Percentiles rank a stretch among this genome's conserved stretches.
These are phyloP conservation scores for Pseudozyma sp. DNA, from an alignment of 1,284 basidiomycete genomes.

Conservation along the genomic window DNA sequence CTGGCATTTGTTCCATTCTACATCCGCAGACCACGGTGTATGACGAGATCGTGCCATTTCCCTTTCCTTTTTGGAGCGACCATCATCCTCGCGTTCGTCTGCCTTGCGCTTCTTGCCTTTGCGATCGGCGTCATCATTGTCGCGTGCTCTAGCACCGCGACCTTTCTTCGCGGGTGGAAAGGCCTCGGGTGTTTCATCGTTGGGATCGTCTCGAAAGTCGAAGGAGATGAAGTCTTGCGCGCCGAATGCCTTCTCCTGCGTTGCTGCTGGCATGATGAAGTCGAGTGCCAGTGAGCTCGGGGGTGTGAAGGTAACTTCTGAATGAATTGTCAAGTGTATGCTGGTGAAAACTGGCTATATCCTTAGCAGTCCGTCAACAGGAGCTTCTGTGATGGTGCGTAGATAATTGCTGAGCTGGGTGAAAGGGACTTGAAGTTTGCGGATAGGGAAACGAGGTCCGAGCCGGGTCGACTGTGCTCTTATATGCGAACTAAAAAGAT, in stretches of 20 bases:
- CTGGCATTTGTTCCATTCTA: conserved; percentile 81
- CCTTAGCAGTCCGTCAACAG: no score
- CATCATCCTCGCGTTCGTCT: conserved; percentile 55
- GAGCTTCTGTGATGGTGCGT: no score
- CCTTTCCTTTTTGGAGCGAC: conserved; percentile 75
- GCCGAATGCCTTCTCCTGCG: conserved; percentile 38
- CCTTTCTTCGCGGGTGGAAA: conserved; percentile 8
- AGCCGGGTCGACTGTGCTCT: neutral
- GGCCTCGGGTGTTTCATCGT: conserved; percentile 20
- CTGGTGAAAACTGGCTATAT: neutral
- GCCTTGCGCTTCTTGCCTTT: conserved; percentile 58
- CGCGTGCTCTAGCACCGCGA: conserved; percentile 14
- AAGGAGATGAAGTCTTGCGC: conserved; percentile 62
- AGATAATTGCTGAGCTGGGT: no score
- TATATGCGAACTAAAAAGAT: neutral
- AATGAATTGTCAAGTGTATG: neutral
- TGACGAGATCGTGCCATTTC: conserved; percentile 75
- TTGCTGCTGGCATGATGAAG: conserved; percentile 23
- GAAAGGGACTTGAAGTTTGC: no score
- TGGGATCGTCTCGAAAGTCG: conserved; percentile 48
- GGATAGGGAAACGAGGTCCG: neutral
- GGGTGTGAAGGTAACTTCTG: neutral
- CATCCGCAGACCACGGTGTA: conserved; percentile 82
- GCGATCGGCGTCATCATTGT: conserved; percentile 8
- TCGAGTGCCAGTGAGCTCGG: neutral